Evolutionary conservation across 2,329 filamentous ascomycete genomes (phyloP).

Genomic region (Ciborinia camelliae): DNA sequence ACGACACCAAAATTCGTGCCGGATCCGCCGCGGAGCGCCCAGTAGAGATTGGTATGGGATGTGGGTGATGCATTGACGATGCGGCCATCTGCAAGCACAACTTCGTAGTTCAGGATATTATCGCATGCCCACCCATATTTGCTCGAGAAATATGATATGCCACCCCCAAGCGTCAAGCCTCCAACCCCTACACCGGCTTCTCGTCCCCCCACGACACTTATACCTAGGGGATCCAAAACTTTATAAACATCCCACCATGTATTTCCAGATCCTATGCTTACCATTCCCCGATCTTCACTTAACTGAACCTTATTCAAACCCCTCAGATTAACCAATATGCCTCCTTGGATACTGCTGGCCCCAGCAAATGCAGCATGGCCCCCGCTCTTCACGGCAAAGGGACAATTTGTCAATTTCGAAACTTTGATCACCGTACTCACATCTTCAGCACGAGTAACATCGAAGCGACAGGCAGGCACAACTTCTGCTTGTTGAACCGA

Average conservation of each 20-base stretch:
- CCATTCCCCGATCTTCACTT: constrained; percentile 32
- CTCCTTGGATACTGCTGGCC: constrained; percentile 49
- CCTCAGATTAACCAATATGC: constrained; percentile 48
- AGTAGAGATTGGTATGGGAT: constrained; percentile 35
- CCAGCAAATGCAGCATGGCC: constrained; percentile 39
- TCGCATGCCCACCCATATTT: constrained; percentile 27
- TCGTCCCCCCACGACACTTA: constrained; percentile 41
- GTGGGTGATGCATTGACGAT: constrained; percentile 31
- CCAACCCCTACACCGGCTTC: constrained; percentile 29
- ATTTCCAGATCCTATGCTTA: constrained; percentile 39
- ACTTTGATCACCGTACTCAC: no score
- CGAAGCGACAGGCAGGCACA: no score
- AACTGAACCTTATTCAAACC: constrained; percentile 29
- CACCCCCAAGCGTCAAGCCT: constrained; percentile 30
- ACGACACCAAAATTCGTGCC: constrained; percentile 33
- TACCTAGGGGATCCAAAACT: constrained; percentile 34
- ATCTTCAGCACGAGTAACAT: no score
- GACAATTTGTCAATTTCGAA: constrained; percentile 11
- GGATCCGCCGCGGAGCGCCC: constrained; percentile 38
- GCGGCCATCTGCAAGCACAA: constrained; percentile 37
- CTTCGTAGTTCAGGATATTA: constrained; percentile 29
- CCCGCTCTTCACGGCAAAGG: constrained; percentile 30
- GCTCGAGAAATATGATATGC: constrained; percentile 28
- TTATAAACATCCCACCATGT: constrained; percentile 42
- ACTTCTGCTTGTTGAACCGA: no score